Conservation (phyloP, 2,329 filamentous ascomycete species). For the Phoma sp. region DNA sequence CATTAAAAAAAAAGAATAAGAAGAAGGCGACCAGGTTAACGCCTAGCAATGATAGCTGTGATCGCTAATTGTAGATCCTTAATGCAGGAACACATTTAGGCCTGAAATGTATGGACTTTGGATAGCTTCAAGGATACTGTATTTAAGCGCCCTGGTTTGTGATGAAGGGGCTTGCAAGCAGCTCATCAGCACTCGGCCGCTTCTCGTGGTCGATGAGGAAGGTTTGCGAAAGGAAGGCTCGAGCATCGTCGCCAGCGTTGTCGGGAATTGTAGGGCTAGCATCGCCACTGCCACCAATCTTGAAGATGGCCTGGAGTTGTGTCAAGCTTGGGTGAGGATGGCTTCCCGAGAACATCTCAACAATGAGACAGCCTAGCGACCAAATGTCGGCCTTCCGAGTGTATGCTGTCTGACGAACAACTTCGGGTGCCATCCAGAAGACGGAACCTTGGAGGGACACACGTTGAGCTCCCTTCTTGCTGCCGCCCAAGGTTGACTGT, state of each 20-base stretch:
- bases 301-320: conserved; percentile 97
- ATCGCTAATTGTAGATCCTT: too few species aligned
- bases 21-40: neutral
- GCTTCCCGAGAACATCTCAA: conserved; percentile 98
- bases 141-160: conserved; percentile 63
- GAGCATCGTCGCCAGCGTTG: conserved; percentile 82
- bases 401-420: conserved; percentile 96
- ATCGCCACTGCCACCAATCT: conserved; percentile 84
- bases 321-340: conserved; percentile 98
- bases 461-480: conserved; percentile 54
- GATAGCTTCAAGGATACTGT: neutral
- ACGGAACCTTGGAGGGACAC: conserved; percentile 92
- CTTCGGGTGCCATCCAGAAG: conserved; percentile 99
- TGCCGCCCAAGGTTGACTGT: conserved; percentile 73
- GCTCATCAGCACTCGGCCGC: conserved; percentile 88
- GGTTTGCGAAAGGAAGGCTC: conserved; percentile 82
- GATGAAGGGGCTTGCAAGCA: conserved; percentile 84
- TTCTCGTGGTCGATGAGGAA: conserved; percentile 97
- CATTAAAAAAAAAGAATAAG: conserved; percentile 16
- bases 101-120: too few species aligned
- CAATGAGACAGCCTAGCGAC: conserved; percentile 94
- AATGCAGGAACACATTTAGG: too few species aligned
- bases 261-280: conserved; percentile 90
- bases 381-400: conserved; percentile 99
- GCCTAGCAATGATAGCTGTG: neutral